Base-by-base conservation (phyloP, 768 basidiomycete species). In the Panellus pusillus region DNA sequence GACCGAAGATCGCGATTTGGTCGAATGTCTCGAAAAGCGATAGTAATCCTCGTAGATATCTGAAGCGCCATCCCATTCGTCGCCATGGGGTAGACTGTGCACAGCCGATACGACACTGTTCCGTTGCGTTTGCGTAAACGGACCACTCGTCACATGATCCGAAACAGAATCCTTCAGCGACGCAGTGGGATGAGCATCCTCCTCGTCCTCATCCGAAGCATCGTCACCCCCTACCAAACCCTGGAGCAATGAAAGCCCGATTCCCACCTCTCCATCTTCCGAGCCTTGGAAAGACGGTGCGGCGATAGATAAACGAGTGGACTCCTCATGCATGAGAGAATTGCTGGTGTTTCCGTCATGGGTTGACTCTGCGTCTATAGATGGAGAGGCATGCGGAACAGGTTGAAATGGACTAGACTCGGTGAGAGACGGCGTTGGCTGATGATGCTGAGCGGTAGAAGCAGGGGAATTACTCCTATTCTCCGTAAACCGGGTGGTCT, bases 1-100 rank as follows among this genome's bases (percentile, higher is more conserved):
- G 31, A 37, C 36, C 32, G 59, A 60, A 29, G 54, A 41, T n/a
- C 59, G 45, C 27, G 44, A 73, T 73, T 73, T 74, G 50, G 81
- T 71, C 0, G 85, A 87, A 47, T 75, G 77, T 6, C 83, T 72
- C 17, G 87, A 87, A 58, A 89, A 89, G 19, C 86, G 78, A 64
- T 91, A 91, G 55, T 89, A 81, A 66, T 60, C 36, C 24, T 91
- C 89, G 57, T 91, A 91, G 46, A 91, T 89, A 59, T 89, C 86
- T 1, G 76, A 77, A 9, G 79, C 82, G 19, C 81, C 82, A 48
- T 89, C 88, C 81, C 87, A 89, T 49, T 85, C 73, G 28, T 75
- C 73, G 2, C 29, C 57, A 36, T 45, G 44, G 31, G 28, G 44
- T 12, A 47, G 8, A 32, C 51, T 49, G 12, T 28, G 43, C 19